These are phyloP conservation scores for Annulohypoxylon truncatum DNA, from an alignment of 2,329 filamentous ascomycete species.

Conservation along the genomic window DNA sequence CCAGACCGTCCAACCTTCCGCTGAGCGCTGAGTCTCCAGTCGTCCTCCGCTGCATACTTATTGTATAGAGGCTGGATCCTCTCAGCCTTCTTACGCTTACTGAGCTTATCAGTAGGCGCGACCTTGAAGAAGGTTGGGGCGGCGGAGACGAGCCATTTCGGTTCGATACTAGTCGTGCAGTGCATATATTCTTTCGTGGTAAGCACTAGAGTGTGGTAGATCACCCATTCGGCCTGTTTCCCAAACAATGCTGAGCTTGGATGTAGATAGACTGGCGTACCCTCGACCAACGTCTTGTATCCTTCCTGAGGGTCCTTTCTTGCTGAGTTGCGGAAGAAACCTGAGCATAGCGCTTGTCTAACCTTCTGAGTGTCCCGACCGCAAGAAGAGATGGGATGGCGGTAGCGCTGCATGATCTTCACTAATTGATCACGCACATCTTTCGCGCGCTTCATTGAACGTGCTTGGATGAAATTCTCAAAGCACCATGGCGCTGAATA, in stretches of 20 bases:
- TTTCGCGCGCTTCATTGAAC: slow-evolving; percentile 87
- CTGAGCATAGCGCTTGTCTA: slow-evolving; percentile 86
- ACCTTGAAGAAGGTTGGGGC: slow-evolving; percentile 99
- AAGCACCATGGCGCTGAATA: slow-evolving; percentile 93
- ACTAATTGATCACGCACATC: slow-evolving; percentile 93
- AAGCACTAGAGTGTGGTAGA: slow-evolving; percentile 90
- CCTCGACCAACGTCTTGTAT: slow-evolving; percentile 97
- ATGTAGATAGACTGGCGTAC: slow-evolving; percentile 94
- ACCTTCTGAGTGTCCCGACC: slow-evolving; percentile 89
- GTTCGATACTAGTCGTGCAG: slow-evolving; percentile 90
- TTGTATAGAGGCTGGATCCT: slow-evolving; percentile 96
- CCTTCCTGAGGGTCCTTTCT: slow-evolving; percentile 96
- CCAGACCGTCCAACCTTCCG: slow-evolving; percentile 85
- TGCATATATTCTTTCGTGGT: slow-evolving; percentile 99
- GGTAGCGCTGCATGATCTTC: slow-evolving; percentile 93
- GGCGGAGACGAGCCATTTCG: slow-evolving; percentile 92
- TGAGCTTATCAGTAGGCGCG: slow-evolving; percentile 84
- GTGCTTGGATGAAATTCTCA: slow-evolving; percentile 96
- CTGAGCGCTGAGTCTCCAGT: slow-evolving; percentile 94
- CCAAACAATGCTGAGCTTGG: slow-evolving; percentile 92
- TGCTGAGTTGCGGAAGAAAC: slow-evolving; percentile 95
- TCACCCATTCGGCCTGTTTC: slow-evolving; percentile 95
- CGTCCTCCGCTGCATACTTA: slow-evolving; percentile 89
- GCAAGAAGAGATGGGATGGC: slow-evolving; percentile 83
- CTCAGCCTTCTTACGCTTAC: slow-evolving; percentile 93